Base-by-base conservation (phyloP, 306 rosid genomes). In the Vigna angularis region DNA sequence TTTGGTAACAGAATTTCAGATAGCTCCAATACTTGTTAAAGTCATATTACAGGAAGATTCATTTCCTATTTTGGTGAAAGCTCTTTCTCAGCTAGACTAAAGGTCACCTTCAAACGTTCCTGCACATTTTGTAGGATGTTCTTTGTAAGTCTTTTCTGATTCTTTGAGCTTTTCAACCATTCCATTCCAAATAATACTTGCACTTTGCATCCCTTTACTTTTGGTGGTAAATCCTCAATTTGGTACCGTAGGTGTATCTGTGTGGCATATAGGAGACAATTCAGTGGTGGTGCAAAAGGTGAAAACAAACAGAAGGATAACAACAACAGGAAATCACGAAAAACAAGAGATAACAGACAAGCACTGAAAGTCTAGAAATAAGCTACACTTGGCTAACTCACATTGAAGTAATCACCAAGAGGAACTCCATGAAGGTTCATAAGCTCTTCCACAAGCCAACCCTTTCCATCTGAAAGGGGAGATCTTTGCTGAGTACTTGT, bases 171-270 rank as follows among this genome's bases (percentile, higher is more conserved):
- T 87, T 96, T 96, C 72, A 89, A 92, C 99, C 99, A 96, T 57
- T 90, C 97, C 51, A 96, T 73, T 78, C 98, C 99, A 79, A 91
- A 91, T 15, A 42, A 76, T 17, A 93, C 97, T 82, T 70, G 83
- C 67, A 96, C 85, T 58, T 63, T 88, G 66, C 99, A 96, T 63
- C 89, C 90, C 83, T 88, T 89, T 45, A 88, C 79, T 83, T 86
- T 90, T 58, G 93, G 81, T 9, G 96, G 89, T 66, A 84, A 81
- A 83, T 96, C 98, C 93, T 96, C 98, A 4, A 91, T 70, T 83
- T 87, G 98, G 89, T 88, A 96, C 76, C 91, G 88, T 67, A 96
- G 78, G 79, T 93, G 97, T 75, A 96, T 85, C 99, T 96, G 97
- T 48, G 70, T 48, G 70, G 86, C 80, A 68, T 26, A 73, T 56